phyloP scores from a whole-genome alignment of 2,329 filamentous ascomycete genomes.

The Beauveria bassiana region DNA sequence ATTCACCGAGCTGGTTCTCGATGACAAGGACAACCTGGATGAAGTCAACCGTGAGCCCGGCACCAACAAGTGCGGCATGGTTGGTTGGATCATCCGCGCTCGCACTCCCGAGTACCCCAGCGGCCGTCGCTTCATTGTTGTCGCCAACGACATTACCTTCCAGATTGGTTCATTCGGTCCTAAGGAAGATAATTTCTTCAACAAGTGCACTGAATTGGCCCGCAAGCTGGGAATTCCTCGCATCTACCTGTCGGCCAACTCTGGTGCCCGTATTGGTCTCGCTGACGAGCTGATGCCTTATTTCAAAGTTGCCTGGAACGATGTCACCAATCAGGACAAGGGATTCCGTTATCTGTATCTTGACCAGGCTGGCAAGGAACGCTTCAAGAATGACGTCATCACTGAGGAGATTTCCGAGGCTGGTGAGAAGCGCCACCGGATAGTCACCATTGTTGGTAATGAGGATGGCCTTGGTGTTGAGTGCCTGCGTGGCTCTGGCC shows the following conservation, averaged over 20 bases:
- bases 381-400: constrained; percentile 66
- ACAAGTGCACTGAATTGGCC: constrained; percentile 96
- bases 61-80: constrained; percentile 95
- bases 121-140: constrained; percentile 86
- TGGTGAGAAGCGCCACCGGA: constrained; percentile 87
- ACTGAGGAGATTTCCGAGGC: constrained; percentile 82
- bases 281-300: constrained; percentile 94
- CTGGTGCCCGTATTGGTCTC: constrained; percentile 92
- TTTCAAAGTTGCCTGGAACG: constrained; percentile 97
- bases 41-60: constrained; percentile 94
- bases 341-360: constrained; percentile 98
- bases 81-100: constrained; percentile 93
- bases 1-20: constrained; percentile 87
- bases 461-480: constrained; percentile 97
- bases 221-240: constrained; percentile 90
- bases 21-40: constrained; percentile 84
- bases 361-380: constrained; percentile 75
- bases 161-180: constrained; percentile 98
- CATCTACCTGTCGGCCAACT: constrained; percentile 98
- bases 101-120: constrained; percentile 92
- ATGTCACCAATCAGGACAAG: constrained; percentile 67
- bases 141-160: constrained; percentile 99
- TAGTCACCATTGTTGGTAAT: constrained; percentile 84
- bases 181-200: constrained; percentile 94
- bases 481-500: constrained; percentile 90